Base-by-base conservation (phyloP, 2,329 filamentous ascomycete genomes). In the Phaeosphaeria sp. region DNA sequence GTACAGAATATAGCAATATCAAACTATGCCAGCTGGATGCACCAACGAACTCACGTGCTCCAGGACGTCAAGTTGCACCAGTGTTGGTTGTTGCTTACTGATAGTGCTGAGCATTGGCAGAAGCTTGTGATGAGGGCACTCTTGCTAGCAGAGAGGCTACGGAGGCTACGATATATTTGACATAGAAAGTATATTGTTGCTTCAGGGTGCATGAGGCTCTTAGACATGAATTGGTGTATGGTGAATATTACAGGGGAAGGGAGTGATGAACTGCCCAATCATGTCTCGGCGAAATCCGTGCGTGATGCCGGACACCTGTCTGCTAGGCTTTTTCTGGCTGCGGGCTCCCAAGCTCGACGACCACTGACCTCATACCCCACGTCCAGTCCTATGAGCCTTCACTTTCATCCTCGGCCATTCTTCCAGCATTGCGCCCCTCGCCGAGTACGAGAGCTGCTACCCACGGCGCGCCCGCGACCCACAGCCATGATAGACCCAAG, bases 401-500 rank as follows among this genome's bases (percentile, higher is more conserved):
- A 41, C 55, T 62, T 48, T 55, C 58, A 50, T 58, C 53, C 56
- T 55, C 66, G 62, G 62, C 65, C 62, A 65, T 64, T 69, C 66
- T 47, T 63, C 52, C 56, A 36, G 59, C 58, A 59, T 62, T 67
- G 65, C 59, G 58, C 64, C 64, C 64, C 57, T 58, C 56, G 11
- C 58, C 62, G 52, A 50, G 46, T 59, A 42, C 63, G 59, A 63
- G 58, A 65, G 57, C 61, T 55, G 54, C 59, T 59, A 56, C 62
- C 50, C 58, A 47, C 49, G 55, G 65, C 62, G 69, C 63, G 62
- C 60, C 30, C 64, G 60, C 64, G 60, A 64, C 62, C 60, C 59
- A 67, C 69, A 76, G 72, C 69, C 74, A 77, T 77, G 76, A 72
- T 71, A 74, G 68, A 75, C 66, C 70, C 64, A 66, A 73, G 73